phyloP scores from a whole-genome alignment of 1,284 basidiomycete genomes.

The Thelephora terrestris region DNA sequence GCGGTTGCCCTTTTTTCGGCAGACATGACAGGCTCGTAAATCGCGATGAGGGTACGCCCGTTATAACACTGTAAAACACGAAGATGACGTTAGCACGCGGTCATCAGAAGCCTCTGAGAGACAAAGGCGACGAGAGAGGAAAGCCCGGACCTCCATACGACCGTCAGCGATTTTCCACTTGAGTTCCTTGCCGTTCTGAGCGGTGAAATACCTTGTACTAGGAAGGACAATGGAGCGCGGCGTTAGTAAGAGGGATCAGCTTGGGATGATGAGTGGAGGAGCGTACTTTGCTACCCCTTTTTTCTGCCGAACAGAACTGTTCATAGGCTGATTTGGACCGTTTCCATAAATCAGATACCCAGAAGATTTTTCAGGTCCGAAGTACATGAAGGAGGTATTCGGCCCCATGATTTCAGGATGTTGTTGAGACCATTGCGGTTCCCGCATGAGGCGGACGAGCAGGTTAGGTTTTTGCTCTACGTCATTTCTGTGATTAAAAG shows the following conservation, averaged over 20 bases:
- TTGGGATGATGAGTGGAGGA: background rate
- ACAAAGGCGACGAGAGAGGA: background rate
- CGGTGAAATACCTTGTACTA: slow-evolving; percentile 63
- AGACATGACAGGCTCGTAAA: slow-evolving; percentile 51
- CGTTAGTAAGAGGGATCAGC: background rate
- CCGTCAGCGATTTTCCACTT: slow-evolving; percentile 57
- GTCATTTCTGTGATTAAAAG: slow-evolving; percentile 21
- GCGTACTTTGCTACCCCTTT: slow-evolving; percentile 52
- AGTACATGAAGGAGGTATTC: slow-evolving; percentile 57
- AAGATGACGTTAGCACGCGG: slow-evolving; percentile 46
- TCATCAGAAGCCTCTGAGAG: background rate
- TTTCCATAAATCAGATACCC: slow-evolving; percentile 65
- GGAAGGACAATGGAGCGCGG: background rate
- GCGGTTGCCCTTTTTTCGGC: slow-evolving; percentile 44
- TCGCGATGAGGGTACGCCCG: slow-evolving; percentile 38
- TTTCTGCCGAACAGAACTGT: slow-evolving; percentile 42
- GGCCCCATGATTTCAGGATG: slow-evolving; percentile 63
- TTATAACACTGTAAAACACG: background rate
- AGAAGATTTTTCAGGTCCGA: slow-evolving; percentile 48
- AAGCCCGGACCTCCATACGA: slow-evolving; percentile 51
- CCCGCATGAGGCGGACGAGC: slow-evolving; percentile 51
- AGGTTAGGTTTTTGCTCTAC: slow-evolving; percentile 45
- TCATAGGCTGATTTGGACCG: slow-evolving; percentile 45
- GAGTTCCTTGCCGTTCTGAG: slow-evolving; percentile 52
- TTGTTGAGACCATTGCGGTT: slow-evolving; percentile 51